phyloP scores from a whole-genome alignment of 441 rosid genomes.

The Pelargonium citronellum region DNA sequence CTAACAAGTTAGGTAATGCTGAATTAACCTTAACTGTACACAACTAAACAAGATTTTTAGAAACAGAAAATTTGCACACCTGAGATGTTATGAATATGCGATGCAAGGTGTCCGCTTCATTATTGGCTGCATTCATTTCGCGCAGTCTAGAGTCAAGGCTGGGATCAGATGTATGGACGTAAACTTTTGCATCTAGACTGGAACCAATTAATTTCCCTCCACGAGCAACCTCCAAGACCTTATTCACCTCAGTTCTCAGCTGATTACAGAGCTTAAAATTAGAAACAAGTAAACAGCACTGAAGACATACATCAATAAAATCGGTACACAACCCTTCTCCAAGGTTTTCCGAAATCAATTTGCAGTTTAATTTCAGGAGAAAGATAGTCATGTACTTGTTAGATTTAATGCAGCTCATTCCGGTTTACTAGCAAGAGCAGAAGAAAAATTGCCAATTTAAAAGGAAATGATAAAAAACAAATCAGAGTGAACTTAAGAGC shows the following conservation, averaged over 20 bases:
- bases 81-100: conserved; percentile 86
- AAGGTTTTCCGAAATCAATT: too few relatives aligned
- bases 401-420: too few relatives aligned
- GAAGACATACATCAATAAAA: background rate
- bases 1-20: too few relatives aligned
- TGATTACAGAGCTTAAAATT: conserved; percentile 26
- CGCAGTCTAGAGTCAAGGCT: conserved; percentile 47
- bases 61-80: conserved; percentile 32
- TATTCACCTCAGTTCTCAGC: conserved; percentile 94
- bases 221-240: conserved; percentile 84
- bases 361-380: too few relatives aligned
- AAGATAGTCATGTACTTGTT: too few relatives aligned
- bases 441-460: too few relatives aligned
- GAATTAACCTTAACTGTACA: background rate
- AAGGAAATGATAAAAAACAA: too few relatives aligned
- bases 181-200: conserved; percentile 89
- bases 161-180: conserved; percentile 49
- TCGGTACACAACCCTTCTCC: too few relatives aligned
- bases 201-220: conserved; percentile 77
- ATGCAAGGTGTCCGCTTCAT: conserved; percentile 67
- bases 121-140: conserved; percentile 48
- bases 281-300: conserved; percentile 14
- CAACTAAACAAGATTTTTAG: background rate
- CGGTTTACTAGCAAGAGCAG: too few relatives aligned
- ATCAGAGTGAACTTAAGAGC: too few relatives aligned